Conservation (phyloP, 176 grass and related monocot genomes). For the Poa annua region DNA sequence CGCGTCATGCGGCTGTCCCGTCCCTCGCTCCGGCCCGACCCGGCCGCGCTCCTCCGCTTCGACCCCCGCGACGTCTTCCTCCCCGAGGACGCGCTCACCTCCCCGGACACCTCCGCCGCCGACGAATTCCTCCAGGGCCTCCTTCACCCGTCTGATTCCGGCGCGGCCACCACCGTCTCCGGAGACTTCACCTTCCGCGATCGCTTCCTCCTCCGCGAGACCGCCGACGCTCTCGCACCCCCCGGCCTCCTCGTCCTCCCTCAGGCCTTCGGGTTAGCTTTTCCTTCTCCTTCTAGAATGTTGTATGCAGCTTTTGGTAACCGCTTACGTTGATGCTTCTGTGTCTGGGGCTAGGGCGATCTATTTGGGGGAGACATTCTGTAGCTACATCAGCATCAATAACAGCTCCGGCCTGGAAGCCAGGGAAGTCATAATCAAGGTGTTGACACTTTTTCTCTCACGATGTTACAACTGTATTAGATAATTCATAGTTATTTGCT, state of each 20-base stretch:
- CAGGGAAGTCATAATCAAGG: constrained; percentile 89
- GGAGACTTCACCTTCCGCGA: constrained; percentile 91
- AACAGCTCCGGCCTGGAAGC: constrained; percentile 92
- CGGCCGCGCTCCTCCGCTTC: constrained; percentile 81
- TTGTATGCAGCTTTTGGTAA: not conserved
- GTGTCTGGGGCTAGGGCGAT: constrained; percentile 71
- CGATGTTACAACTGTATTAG: not conserved
- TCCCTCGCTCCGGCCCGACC: constrained; percentile 80
- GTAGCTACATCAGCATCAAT: constrained; percentile 99
- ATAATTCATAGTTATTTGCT: constrained; percentile 1
- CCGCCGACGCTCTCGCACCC: constrained; percentile 83
- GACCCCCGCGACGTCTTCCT: constrained; percentile 82
- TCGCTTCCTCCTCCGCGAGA: constrained; percentile 77
- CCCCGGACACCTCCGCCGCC: constrained; percentile 45
- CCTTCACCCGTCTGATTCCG: constrained; percentile 42
- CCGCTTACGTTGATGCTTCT: constrained; percentile 31
- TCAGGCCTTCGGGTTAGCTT: constrained; percentile 82
- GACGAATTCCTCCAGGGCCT: constrained; percentile 37
- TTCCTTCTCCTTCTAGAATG: constrained; percentile 10
- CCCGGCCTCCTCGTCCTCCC: constrained; percentile 86
- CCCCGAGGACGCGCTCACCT: constrained; percentile 79
- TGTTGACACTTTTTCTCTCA: constrained; percentile 27
- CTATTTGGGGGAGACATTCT: constrained; percentile 98
- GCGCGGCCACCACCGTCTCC: constrained; percentile 33
- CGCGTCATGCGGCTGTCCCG: constrained; percentile 96